Percentiles rank a stretch among this genome's conserved stretches.
These are phyloP conservation scores for Xylaria sp. DNA, from an alignment of 2,329 filamentous ascomycete species.

Conservation along the genomic window DNA sequence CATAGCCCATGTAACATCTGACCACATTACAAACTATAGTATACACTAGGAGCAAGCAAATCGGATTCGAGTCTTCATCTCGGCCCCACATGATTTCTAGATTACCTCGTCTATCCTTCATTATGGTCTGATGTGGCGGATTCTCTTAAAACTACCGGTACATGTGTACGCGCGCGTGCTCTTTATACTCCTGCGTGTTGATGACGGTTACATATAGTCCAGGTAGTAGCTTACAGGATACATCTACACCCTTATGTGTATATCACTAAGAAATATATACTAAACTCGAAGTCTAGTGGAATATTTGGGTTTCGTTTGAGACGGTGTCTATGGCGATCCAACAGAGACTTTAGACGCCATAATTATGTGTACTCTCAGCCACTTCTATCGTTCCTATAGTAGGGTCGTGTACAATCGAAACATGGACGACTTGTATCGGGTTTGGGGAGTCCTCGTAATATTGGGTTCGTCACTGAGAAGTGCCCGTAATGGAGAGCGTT, in stretches of 20 bases:
- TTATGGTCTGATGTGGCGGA: slow-evolving; percentile 47
- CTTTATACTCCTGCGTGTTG: background rate
- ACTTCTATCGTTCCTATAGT: background rate
- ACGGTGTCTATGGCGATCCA: background rate
- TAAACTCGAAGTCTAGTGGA: background rate
- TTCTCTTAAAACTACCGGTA: slow-evolving; percentile 33
- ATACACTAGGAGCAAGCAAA: slow-evolving; percentile 37
- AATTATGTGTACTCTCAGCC: background rate
- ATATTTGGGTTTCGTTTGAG: background rate
- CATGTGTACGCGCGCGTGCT: slow-evolving; percentile 12
- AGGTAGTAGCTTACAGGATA: slow-evolving; percentile 4
- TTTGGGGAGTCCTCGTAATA: background rate
- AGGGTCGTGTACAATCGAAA: background rate
- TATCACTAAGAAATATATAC: slow-evolving; percentile 6
- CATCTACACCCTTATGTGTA: slow-evolving; percentile 12
- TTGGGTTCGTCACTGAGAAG: background rate
- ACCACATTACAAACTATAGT: slow-evolving; percentile 13
- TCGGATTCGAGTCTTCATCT: slow-evolving; percentile 25
- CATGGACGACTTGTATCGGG: background rate
- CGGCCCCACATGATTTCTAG: slow-evolving; percentile 30
- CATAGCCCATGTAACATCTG: slow-evolving; percentile 28
- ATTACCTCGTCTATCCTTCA: slow-evolving; percentile 31
- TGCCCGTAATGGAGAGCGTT: slow-evolving; percentile 13
- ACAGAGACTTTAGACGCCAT: background rate
- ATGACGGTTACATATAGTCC: slow-evolving; percentile 3